phyloP scores from a whole-genome alignment of 495 filamentous ascomycete species.

The Neurospora tetraspora region DNA sequence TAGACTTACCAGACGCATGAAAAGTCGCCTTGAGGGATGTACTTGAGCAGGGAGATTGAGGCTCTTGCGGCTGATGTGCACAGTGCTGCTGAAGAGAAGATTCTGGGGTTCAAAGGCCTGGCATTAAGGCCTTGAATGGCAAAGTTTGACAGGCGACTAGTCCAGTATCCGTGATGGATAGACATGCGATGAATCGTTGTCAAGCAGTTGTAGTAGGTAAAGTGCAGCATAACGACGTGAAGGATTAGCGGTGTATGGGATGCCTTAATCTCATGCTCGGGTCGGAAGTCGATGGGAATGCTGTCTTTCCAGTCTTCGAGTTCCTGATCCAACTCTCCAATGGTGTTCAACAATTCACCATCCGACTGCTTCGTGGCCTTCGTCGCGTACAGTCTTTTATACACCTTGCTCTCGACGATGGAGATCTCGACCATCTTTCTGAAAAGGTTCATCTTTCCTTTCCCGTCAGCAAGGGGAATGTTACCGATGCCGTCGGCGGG shows the following conservation, averaged over 20 bases:
- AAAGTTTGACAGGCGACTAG: slow-evolving; percentile 86
- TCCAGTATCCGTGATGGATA: slow-evolving; percentile 97
- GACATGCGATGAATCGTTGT: slow-evolving; percentile 99
- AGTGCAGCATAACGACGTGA: slow-evolving; percentile 87
- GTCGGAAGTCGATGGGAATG: slow-evolving; percentile 88
- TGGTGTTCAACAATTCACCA: slow-evolving; percentile 88
- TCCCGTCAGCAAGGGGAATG: slow-evolving; percentile 82
- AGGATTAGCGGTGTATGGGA: slow-evolving; percentile 82
- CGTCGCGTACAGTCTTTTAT: slow-evolving; percentile 87
- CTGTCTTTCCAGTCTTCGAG: slow-evolving; percentile 94
- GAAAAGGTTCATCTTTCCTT: slow-evolving; percentile 89
- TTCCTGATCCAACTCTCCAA: slow-evolving; percentile 87
- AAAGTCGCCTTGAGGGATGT: slow-evolving; percentile 91
- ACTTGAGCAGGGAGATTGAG: slow-evolving; percentile 87
- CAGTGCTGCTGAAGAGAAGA: slow-evolving; percentile 87
- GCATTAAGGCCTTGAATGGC: slow-evolving; percentile 90
- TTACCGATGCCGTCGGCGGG: slow-evolving; percentile 88
- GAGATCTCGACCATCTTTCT: slow-evolving; percentile 83
- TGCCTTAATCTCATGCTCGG: slow-evolving; percentile 88
- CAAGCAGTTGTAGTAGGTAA: slow-evolving; percentile 94
- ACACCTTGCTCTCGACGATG: slow-evolving; percentile 85
- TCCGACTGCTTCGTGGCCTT: slow-evolving; percentile 88
- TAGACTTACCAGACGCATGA: slow-evolving; percentile 82
- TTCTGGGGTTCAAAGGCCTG: slow-evolving; percentile 79
- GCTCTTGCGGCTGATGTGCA: slow-evolving; percentile 88